Evolutionary conservation across 495 filamentous ascomycete species (phyloP).

Genomic region (Neurospora discreta): DNA sequence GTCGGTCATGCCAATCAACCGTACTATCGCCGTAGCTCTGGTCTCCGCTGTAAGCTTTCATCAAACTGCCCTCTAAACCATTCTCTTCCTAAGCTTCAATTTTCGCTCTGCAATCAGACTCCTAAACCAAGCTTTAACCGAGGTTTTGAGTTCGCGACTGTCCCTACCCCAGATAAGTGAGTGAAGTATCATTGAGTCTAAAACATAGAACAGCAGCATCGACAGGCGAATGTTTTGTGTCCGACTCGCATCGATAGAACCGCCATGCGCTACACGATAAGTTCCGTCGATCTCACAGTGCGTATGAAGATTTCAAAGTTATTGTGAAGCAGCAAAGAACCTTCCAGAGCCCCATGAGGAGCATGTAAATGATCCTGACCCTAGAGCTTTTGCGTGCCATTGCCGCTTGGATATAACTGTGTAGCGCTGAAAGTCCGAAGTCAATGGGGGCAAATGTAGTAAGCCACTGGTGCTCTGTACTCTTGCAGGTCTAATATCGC

Average conservation of each 20-base stretch:
- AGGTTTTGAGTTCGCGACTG: background rate
- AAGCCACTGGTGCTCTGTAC: background rate
- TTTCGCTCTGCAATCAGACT: background rate
- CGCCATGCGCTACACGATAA: background rate
- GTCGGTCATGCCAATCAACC: background rate
- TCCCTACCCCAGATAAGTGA: background rate
- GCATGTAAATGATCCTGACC: background rate
- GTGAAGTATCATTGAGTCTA: background rate
- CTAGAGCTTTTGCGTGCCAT: background rate
- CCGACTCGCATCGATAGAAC: background rate
- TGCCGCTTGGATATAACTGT: background rate
- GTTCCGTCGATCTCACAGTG: background rate
- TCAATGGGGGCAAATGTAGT: background rate
- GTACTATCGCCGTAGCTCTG: background rate
- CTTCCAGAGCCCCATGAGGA: background rate
- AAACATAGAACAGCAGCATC: background rate
- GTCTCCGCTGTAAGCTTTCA: background rate
- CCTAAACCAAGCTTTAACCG: background rate
- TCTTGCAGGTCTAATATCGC: background rate
- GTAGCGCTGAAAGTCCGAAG: background rate
- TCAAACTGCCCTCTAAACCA: background rate
- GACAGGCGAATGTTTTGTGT: background rate
- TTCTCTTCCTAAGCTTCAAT: background rate
- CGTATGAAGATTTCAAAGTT: background rate
- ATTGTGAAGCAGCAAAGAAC: background rate